Percentiles rank a stretch among this genome's conserved stretches.
Conservation (phyloP, 768 basidiomycete species). For the Suillus clintonianus region DNA sequence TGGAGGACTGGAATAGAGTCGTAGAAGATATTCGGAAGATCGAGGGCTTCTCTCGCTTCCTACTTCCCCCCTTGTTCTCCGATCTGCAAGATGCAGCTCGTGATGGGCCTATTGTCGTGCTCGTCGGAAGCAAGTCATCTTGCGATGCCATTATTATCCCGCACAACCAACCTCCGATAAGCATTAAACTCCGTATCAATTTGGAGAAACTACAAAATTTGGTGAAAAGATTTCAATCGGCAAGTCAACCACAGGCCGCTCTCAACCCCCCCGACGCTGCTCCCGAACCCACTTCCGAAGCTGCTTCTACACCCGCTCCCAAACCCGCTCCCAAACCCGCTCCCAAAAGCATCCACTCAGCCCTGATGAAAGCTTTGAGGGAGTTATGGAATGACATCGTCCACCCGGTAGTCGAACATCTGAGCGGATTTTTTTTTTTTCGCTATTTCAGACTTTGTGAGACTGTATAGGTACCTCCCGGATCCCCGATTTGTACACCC, state of each 20-base stretch:
- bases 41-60: conserved; percentile 15
- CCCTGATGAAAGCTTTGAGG: neutral
- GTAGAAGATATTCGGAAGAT: no score
- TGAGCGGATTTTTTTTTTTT: neutral
- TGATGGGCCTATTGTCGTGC: conserved; percentile 4
- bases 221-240: no score
- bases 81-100: conserved; percentile 8
- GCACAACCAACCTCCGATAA: neutral
- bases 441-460: neutral
- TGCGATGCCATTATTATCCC: conserved; percentile 15
- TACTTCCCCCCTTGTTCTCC: conserved; percentile 10
- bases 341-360: no score
- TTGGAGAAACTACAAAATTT: neutral
- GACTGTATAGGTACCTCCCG: neutral
- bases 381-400: neutral
- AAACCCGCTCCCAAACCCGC: no score
- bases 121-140: conserved; percentile 8
- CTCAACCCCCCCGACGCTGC: no score
- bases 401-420: neutral
- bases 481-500: neutral
- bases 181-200: neutral
- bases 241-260: no score
- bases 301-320: no score
- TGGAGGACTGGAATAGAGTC: no score
- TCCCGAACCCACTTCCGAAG: no score